Conservation (phyloP, 2,329 filamentous ascomycete genomes). For the Exophiala bonariae region DNA sequence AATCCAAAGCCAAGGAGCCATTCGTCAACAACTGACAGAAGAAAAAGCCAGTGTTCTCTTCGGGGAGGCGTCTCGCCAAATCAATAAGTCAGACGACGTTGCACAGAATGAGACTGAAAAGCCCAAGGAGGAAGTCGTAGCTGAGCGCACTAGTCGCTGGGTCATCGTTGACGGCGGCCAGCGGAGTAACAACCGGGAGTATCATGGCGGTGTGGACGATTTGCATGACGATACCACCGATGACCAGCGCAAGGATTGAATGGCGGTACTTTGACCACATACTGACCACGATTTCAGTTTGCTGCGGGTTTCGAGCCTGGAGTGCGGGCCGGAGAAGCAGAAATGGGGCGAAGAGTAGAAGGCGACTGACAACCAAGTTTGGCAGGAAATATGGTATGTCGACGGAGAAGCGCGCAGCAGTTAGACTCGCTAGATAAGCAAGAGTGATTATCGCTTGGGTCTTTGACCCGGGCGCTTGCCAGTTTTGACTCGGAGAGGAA, state of each 20-base stretch:
- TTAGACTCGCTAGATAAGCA: conserved; percentile 20
- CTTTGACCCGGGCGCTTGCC: too few relatives aligned
- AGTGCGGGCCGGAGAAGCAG: conserved; percentile 8
- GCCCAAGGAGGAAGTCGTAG: conserved; percentile 8
- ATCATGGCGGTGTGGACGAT: background rate
- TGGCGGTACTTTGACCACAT: background rate
- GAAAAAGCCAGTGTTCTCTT: too few relatives aligned
- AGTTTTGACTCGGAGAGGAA: too few relatives aligned
- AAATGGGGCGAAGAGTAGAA: conserved; percentile 29
- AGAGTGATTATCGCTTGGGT: background rate
- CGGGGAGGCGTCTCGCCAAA: too few relatives aligned
- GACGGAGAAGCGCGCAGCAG: conserved; percentile 24
- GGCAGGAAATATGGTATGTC: conserved; percentile 27
- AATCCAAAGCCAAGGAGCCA: too few relatives aligned
- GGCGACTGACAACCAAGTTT: conserved; percentile 26
- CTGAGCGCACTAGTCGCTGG: conserved; percentile 9
- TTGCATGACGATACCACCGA: conserved; percentile 1
- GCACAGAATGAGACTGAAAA: background rate
- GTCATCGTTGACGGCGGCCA: background rate
- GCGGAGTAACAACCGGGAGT: background rate
- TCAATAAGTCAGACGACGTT: background rate
- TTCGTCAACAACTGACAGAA: too few relatives aligned
- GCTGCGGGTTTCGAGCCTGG: background rate
- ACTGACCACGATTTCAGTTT: too few relatives aligned
- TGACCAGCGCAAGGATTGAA: background rate